These are phyloP conservation scores for Agapanthus africanus DNA, from an alignment of 106 monocot genomes.

Conservation along the genomic window DNA sequence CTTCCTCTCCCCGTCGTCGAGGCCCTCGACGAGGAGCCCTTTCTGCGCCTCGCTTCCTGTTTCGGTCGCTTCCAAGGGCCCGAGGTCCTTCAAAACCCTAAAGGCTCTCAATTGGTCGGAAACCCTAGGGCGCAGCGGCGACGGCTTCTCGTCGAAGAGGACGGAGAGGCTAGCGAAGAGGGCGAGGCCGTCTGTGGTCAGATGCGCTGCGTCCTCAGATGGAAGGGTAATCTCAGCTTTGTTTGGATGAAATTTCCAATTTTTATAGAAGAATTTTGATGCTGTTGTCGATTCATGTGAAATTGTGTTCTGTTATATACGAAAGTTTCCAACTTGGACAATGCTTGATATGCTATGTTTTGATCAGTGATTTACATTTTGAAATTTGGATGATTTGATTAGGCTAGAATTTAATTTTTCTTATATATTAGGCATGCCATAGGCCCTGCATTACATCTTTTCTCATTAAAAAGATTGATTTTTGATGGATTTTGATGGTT, in stretches of 20 bases:
- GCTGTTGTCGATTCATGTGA: neutral
- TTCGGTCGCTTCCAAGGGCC: neutral
- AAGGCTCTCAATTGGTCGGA: slow-evolving; percentile 35
- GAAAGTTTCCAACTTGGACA: neutral
- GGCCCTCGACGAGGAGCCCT: neutral
- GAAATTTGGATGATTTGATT: too few relatives aligned
- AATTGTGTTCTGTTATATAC: too few relatives aligned
- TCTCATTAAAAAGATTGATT: too few relatives aligned
- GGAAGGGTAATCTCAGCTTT: slow-evolving; percentile 78
- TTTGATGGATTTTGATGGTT: neutral
- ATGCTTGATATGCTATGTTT: too few relatives aligned
- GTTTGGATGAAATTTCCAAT: too few relatives aligned
- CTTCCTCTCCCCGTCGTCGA: neutral
- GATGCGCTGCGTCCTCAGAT: slow-evolving; percentile 64
- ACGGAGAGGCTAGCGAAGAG: slow-evolving; percentile 8
- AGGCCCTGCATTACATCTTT: too few relatives aligned
- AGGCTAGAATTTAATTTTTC: neutral
- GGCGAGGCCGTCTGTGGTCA: slow-evolving; percentile 23
- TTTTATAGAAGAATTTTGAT: too few relatives aligned
- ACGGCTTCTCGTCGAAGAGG: slow-evolving; percentile 16
- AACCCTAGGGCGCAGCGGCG: slow-evolving; percentile 13
- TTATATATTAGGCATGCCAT: neutral
- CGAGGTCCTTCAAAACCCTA: slow-evolving; percentile 9
- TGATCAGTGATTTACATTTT: too few relatives aligned
- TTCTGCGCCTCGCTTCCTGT: slow-evolving; percentile 8